Base-by-base conservation (phyloP, 768 basidiomycete species). In the Suillus placidus region DNA sequence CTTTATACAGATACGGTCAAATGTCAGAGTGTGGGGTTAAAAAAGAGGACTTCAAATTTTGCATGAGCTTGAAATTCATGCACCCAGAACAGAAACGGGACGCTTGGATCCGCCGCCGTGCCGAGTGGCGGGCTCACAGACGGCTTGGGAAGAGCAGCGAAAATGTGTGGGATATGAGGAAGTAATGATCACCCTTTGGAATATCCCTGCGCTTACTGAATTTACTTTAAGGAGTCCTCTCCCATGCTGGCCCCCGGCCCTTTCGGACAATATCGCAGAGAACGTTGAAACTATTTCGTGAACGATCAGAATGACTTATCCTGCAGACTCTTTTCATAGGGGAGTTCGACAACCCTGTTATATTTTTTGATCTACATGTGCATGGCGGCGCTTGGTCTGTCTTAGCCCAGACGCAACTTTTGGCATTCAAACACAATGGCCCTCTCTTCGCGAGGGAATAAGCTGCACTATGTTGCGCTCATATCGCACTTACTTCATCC, bases 21-120 rank as follows among this genome's bases (percentile, higher is more conserved):
- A 81, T 85, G 67, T 79, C 86, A 0, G 85, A 88, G 63, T 98
- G 96, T 78, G 81, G 80, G 0, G 82, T 83, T 54, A 95, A 97
- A 75, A 84, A 89, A 73, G 89, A 94, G 65, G 95, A 97, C 71
- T 96, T 97, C 84, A 97, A 97, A 78, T 97, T 93, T 77, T 99
- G 97, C 79, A 81, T 97, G 81, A 90, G 88, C 66, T 80, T 91
- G 67, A 97, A 95, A 77, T 82, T 86, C 14, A 80, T 93, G 77
- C 84, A 90, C 61, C 87, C 88, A 18, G 94, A 95, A 64, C 85
- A 89, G 71, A 86, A 87, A 73, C 84, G 91, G 37, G 87, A 93
- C 60, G 86, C 87, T 4, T 99, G 95, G 96, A 88, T 99, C 64
- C 84, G 82, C 58, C 83, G 91, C 20, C 83, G 93, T 62, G 97